Evolutionary conservation across 768 basidiomycete genomes (phyloP).

Genomic region (Boletus huronensis): DNA sequence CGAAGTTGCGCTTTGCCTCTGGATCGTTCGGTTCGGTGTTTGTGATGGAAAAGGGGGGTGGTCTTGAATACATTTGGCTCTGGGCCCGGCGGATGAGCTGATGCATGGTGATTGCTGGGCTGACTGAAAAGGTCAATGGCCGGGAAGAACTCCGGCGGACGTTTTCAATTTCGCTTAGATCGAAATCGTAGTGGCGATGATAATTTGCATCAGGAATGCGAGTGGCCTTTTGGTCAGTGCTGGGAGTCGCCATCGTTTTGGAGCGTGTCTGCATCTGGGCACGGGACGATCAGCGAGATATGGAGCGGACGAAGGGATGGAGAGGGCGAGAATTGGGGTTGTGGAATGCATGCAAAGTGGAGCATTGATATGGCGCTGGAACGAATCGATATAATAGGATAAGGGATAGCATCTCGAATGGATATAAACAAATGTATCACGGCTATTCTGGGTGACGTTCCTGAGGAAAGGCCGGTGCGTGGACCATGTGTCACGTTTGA

Average conservation of each 20-base stretch:
- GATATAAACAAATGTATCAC: constrained; percentile 8
- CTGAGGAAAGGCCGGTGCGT: constrained; percentile 14
- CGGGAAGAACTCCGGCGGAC: constrained; percentile 13
- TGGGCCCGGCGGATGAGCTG: neutral
- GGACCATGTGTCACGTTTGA: constrained; percentile 13
- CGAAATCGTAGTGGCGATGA: constrained; percentile 26
- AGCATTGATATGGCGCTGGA: constrained; percentile 1
- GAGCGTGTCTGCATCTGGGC: neutral
- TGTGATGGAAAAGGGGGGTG: neutral
- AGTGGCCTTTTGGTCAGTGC: constrained; percentile 1
- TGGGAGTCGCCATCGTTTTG: neutral
- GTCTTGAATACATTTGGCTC: neutral
- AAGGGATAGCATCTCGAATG: constrained; percentile 7
- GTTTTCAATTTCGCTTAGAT: constrained; percentile 32
- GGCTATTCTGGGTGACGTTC: constrained; percentile 23
- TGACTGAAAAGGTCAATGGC: neutral
- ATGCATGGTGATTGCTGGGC: neutral
- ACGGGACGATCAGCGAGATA: neutral
- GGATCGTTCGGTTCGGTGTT: neutral
- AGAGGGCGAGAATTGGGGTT: neutral
- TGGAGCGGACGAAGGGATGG: neutral
- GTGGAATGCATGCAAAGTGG: neutral
- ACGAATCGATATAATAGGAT: constrained; percentile 9
- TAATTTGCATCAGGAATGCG: constrained; percentile 12
- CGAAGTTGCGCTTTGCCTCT: neutral